Percentiles rank a stretch among this genome's conserved stretches.
These are phyloP conservation scores for Coemansia sp. DNA, from an alignment of 192 early-diverging fungal species.

Conservation along the genomic window DNA sequence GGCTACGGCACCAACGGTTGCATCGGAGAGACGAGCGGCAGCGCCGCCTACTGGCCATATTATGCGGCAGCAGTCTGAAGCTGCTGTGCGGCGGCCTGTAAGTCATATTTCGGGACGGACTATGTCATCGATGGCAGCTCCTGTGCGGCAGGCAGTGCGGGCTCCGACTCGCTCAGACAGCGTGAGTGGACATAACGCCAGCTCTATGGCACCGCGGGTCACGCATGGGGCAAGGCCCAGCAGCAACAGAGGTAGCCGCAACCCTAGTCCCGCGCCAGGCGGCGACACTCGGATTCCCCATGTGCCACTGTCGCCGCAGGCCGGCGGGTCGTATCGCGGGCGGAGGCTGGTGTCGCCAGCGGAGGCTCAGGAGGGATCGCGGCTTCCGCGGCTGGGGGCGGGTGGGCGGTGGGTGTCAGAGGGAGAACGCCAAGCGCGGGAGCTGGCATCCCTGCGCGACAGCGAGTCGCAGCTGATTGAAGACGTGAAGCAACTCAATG, in stretches of 20 bases:
- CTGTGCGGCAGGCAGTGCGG: constrained; percentile 4
- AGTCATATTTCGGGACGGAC: not conserved
- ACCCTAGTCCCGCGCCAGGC: not conserved
- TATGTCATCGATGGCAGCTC: not conserved
- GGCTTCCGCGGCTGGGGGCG: not conserved
- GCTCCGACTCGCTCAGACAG: constrained; percentile 3
- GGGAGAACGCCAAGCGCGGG: not conserved
- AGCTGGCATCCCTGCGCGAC: constrained; percentile 23
- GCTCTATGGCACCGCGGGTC: not conserved
- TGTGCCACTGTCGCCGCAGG: not conserved
- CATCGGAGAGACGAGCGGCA: constrained; percentile 12
- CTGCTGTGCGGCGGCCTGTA: not conserved
- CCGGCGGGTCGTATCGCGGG: not conserved
- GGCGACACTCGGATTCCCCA: not conserved
- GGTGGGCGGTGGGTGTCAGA: not conserved
- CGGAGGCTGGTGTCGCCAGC: constrained; percentile 2
- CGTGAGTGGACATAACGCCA: not conserved
- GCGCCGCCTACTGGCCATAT: constrained; percentile 12
- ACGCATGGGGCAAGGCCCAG: not conserved
- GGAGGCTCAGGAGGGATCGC: not conserved
- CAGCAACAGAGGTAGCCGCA: not conserved
- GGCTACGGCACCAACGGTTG: constrained; percentile 1
- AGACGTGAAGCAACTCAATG: constrained; percentile 16
- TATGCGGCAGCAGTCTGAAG: constrained; percentile 40
- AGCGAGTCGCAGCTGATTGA: constrained; percentile 25